Percentiles rank a stretch among this genome's conserved stretches.
Conservation (phyloP, 1,139 yeast species). For the Yamadazyma kanchanaburiensis region DNA sequence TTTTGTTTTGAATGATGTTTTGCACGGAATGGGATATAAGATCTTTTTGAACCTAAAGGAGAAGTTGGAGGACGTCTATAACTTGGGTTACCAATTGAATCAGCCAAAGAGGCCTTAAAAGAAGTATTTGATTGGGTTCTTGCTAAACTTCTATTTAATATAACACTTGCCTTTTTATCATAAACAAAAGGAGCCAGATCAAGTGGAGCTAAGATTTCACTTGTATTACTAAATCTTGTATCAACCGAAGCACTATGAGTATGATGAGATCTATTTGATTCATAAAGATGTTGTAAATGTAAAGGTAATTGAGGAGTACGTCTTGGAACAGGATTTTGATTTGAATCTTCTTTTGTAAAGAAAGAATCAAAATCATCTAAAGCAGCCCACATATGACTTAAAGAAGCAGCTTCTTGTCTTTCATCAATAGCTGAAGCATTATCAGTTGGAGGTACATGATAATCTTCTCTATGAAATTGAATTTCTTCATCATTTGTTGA, state of each 20-base stretch:
- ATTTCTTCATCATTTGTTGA: constrained; percentile 39
- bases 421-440: constrained; percentile 48
- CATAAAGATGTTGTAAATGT: constrained; percentile 5
- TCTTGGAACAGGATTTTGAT: constrained; percentile 6
- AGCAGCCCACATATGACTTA: constrained; percentile 96
- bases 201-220: constrained; percentile 44
- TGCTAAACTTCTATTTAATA: constrained; percentile 71
- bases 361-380: constrained; percentile 90
- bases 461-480: constrained; percentile 68
- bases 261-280: constrained; percentile 22
- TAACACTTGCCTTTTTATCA: constrained; percentile 75
- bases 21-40: constrained; percentile 45
- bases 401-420: constrained; percentile 64
- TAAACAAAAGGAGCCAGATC: constrained; percentile 78
- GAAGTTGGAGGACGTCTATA: constrained; percentile 11
- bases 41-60: constrained; percentile 24
- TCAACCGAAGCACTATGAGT: constrained; percentile 50
- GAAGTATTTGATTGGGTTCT: constrained; percentile 74
- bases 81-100: constrained; percentile 41
- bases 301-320: constrained; percentile 3
- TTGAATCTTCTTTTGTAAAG: constrained; percentile 63
- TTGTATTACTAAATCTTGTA: constrained; percentile 32
- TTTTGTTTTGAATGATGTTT: constrained; percentile 18
- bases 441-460: constrained; percentile 41
- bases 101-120: constrained; percentile 71